phyloP scores from a whole-genome alignment of 2,329 filamentous ascomycete species.

The Berkeleyomyces rouxiae region DNA sequence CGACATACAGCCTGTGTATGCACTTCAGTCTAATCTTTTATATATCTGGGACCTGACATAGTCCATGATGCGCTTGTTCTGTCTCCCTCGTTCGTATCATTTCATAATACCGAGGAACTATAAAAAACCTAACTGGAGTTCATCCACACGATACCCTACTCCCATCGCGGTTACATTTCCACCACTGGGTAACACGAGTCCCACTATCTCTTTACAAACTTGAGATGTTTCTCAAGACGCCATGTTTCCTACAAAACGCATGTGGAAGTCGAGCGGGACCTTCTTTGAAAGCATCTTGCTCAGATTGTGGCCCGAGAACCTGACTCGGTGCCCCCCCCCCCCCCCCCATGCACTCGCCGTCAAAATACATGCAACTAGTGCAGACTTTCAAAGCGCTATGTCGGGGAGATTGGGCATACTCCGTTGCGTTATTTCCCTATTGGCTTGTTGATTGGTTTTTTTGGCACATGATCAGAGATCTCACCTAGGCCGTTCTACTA shows the following conservation, averaged over 20 bases:
- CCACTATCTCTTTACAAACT: neutral
- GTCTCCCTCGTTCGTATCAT: neutral
- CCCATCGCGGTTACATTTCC: neutral
- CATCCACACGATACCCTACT: neutral
- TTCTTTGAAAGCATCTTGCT: neutral
- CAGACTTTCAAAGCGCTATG: too few relatives aligned
- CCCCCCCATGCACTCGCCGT: too few relatives aligned
- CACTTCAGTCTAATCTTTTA: conserved; percentile 37
- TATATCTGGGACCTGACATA: conserved; percentile 16
- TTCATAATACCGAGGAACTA: neutral
- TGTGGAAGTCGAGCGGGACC: neutral
- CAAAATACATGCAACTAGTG: too few relatives aligned
- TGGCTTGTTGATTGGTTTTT: conserved; percentile 1
- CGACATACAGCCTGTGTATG: conserved; percentile 28
- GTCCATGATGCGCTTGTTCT: conserved; percentile 1
- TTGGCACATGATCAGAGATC: conserved; percentile 2
- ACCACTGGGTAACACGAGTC: neutral
- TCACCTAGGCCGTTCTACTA: conserved; percentile 14
- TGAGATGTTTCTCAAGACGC: neutral
- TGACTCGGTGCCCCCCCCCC: conserved; percentile 2
- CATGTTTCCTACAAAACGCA: neutral
- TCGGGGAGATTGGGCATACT: too few relatives aligned
- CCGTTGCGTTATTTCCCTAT: neutral
- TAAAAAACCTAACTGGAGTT: neutral
- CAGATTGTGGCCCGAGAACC: neutral